Percentiles rank a stretch among this genome's conserved stretches.
These are phyloP conservation scores for Debaryomycetaceae sp. DNA, from an alignment of 1,139 yeast species.

Conservation along the genomic window DNA sequence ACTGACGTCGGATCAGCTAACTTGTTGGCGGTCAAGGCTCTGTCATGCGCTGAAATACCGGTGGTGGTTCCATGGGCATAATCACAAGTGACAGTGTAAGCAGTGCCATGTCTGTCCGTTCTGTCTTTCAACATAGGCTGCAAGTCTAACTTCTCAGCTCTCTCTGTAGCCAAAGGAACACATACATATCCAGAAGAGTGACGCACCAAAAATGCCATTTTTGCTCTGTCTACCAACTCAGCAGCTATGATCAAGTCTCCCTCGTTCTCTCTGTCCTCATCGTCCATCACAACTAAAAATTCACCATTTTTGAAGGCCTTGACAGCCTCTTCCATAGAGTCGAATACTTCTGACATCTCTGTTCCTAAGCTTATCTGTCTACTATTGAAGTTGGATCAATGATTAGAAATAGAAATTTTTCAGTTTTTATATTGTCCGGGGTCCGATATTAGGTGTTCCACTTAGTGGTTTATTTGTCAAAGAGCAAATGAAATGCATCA, in stretches of 20 bases:
- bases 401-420: background rate
- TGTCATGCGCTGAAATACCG: constrained; percentile 92
- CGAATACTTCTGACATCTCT: constrained; percentile 27
- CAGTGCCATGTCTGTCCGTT: constrained; percentile 93
- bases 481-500: background rate
- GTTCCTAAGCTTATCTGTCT: background rate
- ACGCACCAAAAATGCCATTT: constrained; percentile 93
- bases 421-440: background rate
- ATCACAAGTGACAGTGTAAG: constrained; percentile 93
- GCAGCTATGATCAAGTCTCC: constrained; percentile 97
- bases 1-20: constrained; percentile 61
- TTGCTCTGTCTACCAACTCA: constrained; percentile 68
- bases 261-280: constrained; percentile 93
- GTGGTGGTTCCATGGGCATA: constrained; percentile 87
- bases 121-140: constrained; percentile 68
- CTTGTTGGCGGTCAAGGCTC: constrained; percentile 75
- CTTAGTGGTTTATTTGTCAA: background rate
- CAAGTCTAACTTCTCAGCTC: constrained; percentile 77
- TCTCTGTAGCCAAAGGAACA: constrained; percentile 73
- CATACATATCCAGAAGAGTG: constrained; percentile 92
- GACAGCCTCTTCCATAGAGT: constrained; percentile 68
- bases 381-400: background rate
- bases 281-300: constrained; percentile 92
- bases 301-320: constrained; percentile 83
- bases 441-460: background rate